phyloP scores from a whole-genome alignment of 108 stramenopile species.

The Nitzschia sp. region DNA sequence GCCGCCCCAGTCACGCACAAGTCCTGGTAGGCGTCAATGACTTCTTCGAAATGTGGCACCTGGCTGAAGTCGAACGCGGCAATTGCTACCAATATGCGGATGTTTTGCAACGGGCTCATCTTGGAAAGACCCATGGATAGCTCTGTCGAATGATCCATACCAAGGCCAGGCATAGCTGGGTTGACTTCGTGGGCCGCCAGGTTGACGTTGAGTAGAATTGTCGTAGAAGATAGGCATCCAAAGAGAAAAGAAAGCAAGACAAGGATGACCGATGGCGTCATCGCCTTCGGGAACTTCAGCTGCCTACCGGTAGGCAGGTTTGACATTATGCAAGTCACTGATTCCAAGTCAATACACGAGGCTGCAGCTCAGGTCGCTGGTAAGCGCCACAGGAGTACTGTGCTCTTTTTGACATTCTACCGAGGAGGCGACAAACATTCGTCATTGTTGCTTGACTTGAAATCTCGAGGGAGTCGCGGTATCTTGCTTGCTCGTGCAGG shows the following conservation, averaged over 20 bases:
- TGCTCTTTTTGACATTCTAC: no score
- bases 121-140: neutral
- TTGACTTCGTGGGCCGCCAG: neutral
- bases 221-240: conserved; percentile 40
- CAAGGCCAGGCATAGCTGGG: neutral
- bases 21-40: conserved; percentile 77
- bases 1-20: conserved; percentile 73
- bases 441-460: no score
- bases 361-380: no score
- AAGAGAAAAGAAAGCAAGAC: conserved; percentile 35
- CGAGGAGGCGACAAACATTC: no score
- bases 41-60: conserved; percentile 81
- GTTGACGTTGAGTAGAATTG: conserved; percentile 32
- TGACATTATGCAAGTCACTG: no score
- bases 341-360: no score
- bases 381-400: no score
- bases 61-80: conserved; percentile 85
- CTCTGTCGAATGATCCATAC: neutral
- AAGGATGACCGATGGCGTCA: neutral
- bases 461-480: no score
- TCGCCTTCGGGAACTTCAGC: no score
- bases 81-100: conserved; percentile 69
- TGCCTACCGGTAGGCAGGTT: no score
- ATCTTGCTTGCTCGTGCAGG: no score
- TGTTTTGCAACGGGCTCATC: conserved; percentile 28